phyloP scores from a whole-genome alignment of 352 stramenopile genomes.

The Pythium myriotylum region DNA sequence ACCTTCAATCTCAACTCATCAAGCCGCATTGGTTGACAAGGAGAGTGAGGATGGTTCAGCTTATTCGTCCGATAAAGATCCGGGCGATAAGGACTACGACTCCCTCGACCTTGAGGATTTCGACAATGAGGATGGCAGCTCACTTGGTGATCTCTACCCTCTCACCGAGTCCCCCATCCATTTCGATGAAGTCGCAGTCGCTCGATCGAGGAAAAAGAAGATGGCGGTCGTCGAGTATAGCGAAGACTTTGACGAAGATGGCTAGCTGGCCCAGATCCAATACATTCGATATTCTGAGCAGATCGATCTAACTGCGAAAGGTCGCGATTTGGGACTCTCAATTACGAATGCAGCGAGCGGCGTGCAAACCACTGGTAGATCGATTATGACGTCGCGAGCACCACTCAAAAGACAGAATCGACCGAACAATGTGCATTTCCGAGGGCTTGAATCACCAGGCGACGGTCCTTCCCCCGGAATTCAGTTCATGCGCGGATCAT shows the following conservation, averaged over 20 bases:
- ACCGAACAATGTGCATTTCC: neutral
- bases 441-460: slow-evolving; percentile 9
- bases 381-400: neutral
- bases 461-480: slow-evolving; percentile 15
- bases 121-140: neutral
- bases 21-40: neutral
- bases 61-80: neutral
- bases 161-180: slow-evolving; percentile 21
- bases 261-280: neutral
- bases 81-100: slow-evolving; percentile 6
- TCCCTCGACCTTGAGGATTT: slow-evolving; percentile 2
- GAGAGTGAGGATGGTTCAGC: neutral
- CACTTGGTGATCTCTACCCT: slow-evolving; percentile 20
- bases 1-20: slow-evolving; percentile 11
- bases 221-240: slow-evolving; percentile 46
- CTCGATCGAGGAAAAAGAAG: slow-evolving; percentile 9
- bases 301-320: slow-evolving; percentile 5
- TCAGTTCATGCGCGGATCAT: slow-evolving; percentile 26
- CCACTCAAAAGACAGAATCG: neutral
- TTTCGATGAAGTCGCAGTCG: slow-evolving; percentile 9
- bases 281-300: neutral
- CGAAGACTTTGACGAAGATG: slow-evolving; percentile 55
- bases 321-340: slow-evolving; percentile 1
- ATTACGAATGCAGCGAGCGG: neutral
- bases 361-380: neutral